Evolutionary conservation across 75 land plant genomes (phyloP).

Genomic region (Pinus taeda): DNA sequence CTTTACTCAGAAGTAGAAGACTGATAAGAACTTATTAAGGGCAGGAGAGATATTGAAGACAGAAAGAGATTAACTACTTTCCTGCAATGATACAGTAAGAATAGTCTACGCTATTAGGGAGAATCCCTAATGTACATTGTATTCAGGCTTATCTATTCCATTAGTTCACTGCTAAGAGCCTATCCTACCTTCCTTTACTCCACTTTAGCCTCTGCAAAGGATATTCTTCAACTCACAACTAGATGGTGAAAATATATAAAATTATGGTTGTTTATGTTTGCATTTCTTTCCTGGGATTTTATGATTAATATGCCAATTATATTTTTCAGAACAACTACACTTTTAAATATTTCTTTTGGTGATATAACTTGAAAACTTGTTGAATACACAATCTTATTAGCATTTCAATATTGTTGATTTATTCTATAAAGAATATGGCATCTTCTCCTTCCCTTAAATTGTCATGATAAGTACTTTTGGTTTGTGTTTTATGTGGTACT

Average conservation of each 20-base stretch:
- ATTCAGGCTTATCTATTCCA: too few relatives aligned
- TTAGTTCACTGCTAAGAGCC: too few relatives aligned
- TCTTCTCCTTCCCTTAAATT: neutral
- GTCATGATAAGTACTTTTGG: neutral
- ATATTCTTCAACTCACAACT: neutral
- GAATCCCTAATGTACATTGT: too few relatives aligned
- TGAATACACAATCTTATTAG: neutral
- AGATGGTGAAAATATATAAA: neutral
- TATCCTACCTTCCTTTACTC: too few relatives aligned
- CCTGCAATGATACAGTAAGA: too few relatives aligned
- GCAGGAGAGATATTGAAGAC: too few relatives aligned
- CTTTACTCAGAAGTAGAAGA: too few relatives aligned
- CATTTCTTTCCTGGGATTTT: neutral
- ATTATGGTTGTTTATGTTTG: neutral
- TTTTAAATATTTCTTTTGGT: neutral
- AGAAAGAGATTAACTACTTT: too few relatives aligned
- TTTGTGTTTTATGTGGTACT: neutral
- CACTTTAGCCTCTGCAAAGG: neutral
- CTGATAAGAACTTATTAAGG: too few relatives aligned
- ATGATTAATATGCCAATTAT: neutral
- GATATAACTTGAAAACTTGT: neutral
- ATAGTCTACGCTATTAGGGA: too few relatives aligned
- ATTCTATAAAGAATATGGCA: neutral
- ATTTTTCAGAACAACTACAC: neutral
- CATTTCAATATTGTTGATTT: neutral